Base-by-base conservation (phyloP, 345 rosid species). In the Sisymbrium altissimum region DNA sequence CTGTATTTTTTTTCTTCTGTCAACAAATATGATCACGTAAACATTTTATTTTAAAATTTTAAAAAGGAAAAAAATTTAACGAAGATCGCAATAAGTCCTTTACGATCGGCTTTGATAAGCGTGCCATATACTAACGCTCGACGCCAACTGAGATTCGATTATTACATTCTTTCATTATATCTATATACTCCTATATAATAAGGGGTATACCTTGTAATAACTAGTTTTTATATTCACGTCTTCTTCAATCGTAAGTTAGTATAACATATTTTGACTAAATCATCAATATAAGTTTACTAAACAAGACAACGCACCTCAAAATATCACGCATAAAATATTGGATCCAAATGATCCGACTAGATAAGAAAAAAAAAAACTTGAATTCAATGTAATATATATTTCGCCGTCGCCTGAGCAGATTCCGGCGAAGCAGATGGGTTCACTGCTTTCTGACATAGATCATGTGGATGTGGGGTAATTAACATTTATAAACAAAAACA, bases 391-490 rank as follows among this genome's bases (percentile, higher is more conserved):
- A 66, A 39, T 49, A 68, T 61, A 39, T 49, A 68, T 61, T 23
- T 76, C 11, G 70, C 74, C 61, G 64, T 68, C 70, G 69, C 49
- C 63, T 68, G 62, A 60, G 70, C 54, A 75, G 53, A 69, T 52
- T 49, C 70, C 64, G 70, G 70, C 64, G 74, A 75, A 61, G n/a
- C 70, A 75, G 23, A 61, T 75, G 63, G 49, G 40, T 75, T 61
- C 45, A 45, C 27, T 40, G 41, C 14, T 10, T 60, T 79, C 89
- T 83, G 85, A 78, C 85, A 78, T 10, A 61, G 50, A 50, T 80
- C 89, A 83, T 76, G 87, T 83, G 87, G 65, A n/a, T 71, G 84
- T 81, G 81, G 82, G 83, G 68, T 43, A 62, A 11, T 64, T 64
- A 72, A 53, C n/a, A 58, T 19, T 19, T 50, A 56, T 65, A 55